Percentiles rank a stretch among this genome's conserved stretches.
Evolutionary conservation across 495 filamentous ascomycete genomes (phyloP).

Genomic region (Venustampulla echinocandica): DNA sequence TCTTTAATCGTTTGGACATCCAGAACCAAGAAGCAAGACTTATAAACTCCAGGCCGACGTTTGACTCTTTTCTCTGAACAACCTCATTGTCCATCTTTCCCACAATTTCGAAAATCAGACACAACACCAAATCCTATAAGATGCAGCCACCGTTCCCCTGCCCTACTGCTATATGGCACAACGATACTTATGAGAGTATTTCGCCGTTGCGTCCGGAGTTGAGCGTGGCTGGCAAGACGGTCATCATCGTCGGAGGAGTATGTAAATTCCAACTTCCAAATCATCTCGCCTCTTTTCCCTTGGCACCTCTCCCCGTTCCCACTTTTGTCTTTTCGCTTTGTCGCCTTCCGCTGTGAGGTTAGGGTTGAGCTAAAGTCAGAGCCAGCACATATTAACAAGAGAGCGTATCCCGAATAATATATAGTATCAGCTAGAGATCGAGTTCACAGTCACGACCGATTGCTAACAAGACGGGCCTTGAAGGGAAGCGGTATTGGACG

Average conservation of each 20-base stretch:
- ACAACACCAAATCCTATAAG: neutral
- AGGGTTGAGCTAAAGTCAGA: too few relatives aligned
- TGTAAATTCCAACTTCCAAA: neutral
- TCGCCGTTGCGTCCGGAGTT: neutral
- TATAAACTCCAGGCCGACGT: too few relatives aligned
- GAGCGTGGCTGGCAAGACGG: neutral
- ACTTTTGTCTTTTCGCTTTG: neutral
- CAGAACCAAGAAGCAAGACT: too few relatives aligned
- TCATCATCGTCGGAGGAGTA: neutral
- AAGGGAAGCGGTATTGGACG: neutral
- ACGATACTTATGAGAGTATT: neutral
- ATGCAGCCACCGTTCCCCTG: neutral
- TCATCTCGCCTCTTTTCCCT: neutral
- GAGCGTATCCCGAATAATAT: too few relatives aligned
- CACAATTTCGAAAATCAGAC: neutral
- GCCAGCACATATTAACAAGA: too few relatives aligned
- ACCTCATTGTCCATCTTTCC: too few relatives aligned
- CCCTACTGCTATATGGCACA: neutral
- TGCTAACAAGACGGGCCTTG: neutral
- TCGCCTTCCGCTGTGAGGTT: neutral
- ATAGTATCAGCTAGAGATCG: neutral
- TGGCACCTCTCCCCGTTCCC: neutral
- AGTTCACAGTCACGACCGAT: neutral
- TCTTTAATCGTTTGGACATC: too few relatives aligned
- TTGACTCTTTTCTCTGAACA: too few relatives aligned